Evolutionary conservation across 129 eudicot species (phyloP), one percentile per base, ranked within the genome.

Genomic region (Escallonia rubra): DNA sequence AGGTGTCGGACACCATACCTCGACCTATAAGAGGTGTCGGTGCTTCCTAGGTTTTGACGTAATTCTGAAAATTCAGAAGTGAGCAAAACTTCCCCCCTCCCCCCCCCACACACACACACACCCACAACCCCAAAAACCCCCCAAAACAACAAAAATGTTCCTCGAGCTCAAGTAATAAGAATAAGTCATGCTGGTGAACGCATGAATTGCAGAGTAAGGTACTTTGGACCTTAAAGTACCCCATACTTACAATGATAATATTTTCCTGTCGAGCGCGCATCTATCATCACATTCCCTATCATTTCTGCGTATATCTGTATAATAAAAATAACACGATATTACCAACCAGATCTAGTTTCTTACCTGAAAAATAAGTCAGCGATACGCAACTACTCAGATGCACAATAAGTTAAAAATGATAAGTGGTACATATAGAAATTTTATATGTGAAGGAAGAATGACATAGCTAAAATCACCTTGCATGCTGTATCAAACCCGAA

Each of bases 401-500:
- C 34, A 54, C 4, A 54, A 6, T 8, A 42, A n/a, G 23, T 7
- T 40, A 13, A 13, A 40, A 50, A 40, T 34, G 6, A 3, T 2
- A 16, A 59, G 42, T 12, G 54, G 66, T 41, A 52, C n/a, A 49
- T 50, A 41, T 3, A 10, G 23, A 41, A 34, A 15, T 43, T 71
- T 10, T 43, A 64, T 43, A 38, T 2, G n/a, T 16, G 8, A 46
- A 52, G 3, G 41, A 59, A 41, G 2, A 64, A 49, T 57, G 14
- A 44, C 58, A 57, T 14, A 63, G 10, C 13, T 14, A 63, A 66
- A 63, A 65, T 76, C 68, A 89, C 97, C 99, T 89, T 94, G 81
- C 99, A 94, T 40, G 99, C 99, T 52, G 99, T 94, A 71, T 94
- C 99, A 85, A 94, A 94, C 34, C 99, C 99, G 63, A 94, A 94